Conservation (phyloP, 2,329 filamentous ascomycete species). For the Fusarium torreyae region DNA sequence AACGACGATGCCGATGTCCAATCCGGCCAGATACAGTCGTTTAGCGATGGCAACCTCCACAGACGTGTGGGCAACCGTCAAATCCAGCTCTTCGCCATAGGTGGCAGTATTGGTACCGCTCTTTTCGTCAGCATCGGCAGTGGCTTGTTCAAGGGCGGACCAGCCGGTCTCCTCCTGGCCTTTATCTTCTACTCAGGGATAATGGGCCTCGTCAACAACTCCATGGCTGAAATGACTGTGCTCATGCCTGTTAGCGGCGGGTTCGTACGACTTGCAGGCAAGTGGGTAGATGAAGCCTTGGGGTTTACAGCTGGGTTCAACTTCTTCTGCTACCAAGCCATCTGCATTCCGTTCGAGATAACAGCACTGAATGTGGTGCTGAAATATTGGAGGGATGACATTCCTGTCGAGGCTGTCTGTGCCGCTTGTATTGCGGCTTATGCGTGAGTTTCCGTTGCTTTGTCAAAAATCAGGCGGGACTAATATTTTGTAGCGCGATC, state of each 20-base stretch:
- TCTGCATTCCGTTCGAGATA: not conserved
- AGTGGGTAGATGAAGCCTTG: slow-evolving; percentile 30
- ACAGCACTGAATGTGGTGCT: not conserved
- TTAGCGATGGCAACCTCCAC: too few relatives aligned
- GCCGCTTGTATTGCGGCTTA: not conserved
- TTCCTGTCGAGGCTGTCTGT: not conserved
- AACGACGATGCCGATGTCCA: too few relatives aligned
- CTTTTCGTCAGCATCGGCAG: not conserved
- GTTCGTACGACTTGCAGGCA: slow-evolving; percentile 29
- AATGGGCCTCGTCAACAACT: slow-evolving; percentile 26
- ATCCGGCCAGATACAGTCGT: too few relatives aligned
- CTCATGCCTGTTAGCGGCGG: slow-evolving; percentile 27
- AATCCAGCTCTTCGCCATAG: not conserved
- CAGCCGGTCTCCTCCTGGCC: slow-evolving; percentile 21
- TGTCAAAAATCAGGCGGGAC: not conserved
- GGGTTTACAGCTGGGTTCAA: slow-evolving; percentile 17
- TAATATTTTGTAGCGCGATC: slow-evolving; percentile 11
- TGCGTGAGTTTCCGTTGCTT: not conserved
- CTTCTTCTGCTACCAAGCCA: not conserved
- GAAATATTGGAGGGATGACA: not conserved
- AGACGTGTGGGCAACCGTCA: not conserved
- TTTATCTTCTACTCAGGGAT: slow-evolving; percentile 26
- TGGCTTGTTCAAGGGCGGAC: slow-evolving; percentile 15
- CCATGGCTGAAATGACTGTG: slow-evolving; percentile 29
- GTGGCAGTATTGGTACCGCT: not conserved